These are phyloP conservation scores for Mucor sp. DNA, from an alignment of 371 early-diverging fungal species.

Conservation along the genomic window DNA sequence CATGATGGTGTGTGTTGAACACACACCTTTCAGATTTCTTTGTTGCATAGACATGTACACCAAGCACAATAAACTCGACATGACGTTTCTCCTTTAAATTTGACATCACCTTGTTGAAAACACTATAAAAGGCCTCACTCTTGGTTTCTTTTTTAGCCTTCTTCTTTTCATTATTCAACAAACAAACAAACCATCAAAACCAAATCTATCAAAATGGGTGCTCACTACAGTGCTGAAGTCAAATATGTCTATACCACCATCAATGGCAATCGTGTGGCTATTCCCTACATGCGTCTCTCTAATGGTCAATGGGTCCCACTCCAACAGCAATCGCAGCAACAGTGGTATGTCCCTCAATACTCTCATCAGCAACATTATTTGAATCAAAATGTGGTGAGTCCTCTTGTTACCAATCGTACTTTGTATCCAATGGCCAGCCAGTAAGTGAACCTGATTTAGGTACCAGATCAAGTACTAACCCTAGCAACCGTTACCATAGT, in stretches of 20 bases:
- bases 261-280: conserved; percentile 7
- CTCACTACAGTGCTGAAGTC: conserved; percentile 14
- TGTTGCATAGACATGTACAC: neutral
- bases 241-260: conserved; percentile 9
- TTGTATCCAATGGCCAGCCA: neutral
- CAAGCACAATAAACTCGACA: neutral
- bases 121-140: neutral
- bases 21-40: neutral
- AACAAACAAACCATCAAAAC: neutral
- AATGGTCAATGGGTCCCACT: conserved; percentile 20
- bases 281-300: conserved; percentile 12
- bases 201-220: conserved; percentile 17
- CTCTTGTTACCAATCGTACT: neutral
- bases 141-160: neutral
- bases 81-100: conserved; percentile 7
- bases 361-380: neutral
- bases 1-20: neutral
- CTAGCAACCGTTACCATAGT: neutral
- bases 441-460: neutral
- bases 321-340: conserved; percentile 3
- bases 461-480: neutral
- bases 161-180: neutral
- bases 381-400: neutral
- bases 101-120: conserved; percentile 7
- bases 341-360: conserved; percentile 3